Evolutionary conservation across 2,329 filamentous ascomycete genomes (phyloP).

Genomic region (Diatrype stigma): DNA sequence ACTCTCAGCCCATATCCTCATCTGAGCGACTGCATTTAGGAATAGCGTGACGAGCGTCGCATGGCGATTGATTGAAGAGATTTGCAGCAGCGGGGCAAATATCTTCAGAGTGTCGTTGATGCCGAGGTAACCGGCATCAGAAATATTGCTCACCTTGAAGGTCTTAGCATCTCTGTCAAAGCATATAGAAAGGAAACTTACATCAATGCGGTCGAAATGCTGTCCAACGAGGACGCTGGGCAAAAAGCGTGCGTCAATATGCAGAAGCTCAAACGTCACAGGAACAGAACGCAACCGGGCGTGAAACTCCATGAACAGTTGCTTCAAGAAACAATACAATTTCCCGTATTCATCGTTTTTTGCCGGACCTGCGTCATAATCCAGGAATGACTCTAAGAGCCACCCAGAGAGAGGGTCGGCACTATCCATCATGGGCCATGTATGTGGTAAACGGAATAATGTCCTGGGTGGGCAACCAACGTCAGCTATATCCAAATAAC

Average conservation of each 20-base stretch:
- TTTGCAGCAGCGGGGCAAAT: conserved; percentile 31
- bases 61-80: conserved; percentile 27
- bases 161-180: conserved; percentile 1
- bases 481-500: no score
- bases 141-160: conserved; percentile 35
- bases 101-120: conserved; percentile 15
- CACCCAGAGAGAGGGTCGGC: conserved; percentile 34
- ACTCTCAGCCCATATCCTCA: not conserved
- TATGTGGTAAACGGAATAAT: conserved; percentile 24
- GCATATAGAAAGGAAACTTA: conserved; percentile 11
- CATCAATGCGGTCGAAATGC: conserved; percentile 35
- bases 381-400: conserved; percentile 23
- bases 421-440: conserved; percentile 34
- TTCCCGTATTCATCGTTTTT: conserved; percentile 35
- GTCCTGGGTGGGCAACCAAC: no score
- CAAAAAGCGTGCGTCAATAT: conserved; percentile 15
- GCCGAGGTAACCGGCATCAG: conserved; percentile 31
- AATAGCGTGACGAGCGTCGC: conserved; percentile 38
- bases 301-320: conserved; percentile 28
- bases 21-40: conserved; percentile 28
- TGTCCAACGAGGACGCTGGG: conserved; percentile 18
- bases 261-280: no score
- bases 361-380: conserved; percentile 11
- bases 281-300: no score
- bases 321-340: conserved; percentile 29